Evolutionary conservation across 164 flowering plant genomes (phyloP).

Genomic region (Litsea cubeba): DNA sequence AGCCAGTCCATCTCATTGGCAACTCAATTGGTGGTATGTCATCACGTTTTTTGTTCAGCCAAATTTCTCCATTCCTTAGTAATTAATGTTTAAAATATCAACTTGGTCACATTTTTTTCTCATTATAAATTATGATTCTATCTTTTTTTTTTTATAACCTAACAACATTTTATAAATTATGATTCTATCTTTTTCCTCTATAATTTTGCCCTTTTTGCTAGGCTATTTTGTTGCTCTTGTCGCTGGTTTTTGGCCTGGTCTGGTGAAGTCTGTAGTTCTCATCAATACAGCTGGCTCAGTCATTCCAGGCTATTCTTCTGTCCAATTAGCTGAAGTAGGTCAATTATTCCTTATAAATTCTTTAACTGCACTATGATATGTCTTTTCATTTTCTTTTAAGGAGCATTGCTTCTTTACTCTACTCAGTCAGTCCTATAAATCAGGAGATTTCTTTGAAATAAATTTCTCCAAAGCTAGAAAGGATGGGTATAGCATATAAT

Average conservation of each 20-base stretch:
- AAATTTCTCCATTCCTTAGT: not conserved
- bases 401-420: not conserved
- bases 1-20: slow-evolving; percentile 80
- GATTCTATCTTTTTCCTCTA: not conserved
- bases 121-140: not conserved
- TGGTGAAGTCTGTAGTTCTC: slow-evolving; percentile 63
- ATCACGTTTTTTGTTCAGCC: not conserved
- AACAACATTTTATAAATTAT: not conserved
- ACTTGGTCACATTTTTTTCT: not conserved
- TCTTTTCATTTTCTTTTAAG: no score
- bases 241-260: slow-evolving; percentile 66
- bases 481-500: not conserved
- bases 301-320: slow-evolving; percentile 46
- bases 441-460: not conserved
- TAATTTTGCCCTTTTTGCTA: slow-evolving; percentile 20
- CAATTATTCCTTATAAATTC: not conserved
- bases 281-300: slow-evolving; percentile 72
- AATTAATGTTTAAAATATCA: not conserved
- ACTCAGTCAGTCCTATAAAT: not conserved
- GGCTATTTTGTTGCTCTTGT: slow-evolving; percentile 64
- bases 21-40: slow-evolving; percentile 85
- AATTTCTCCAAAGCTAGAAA: no score
- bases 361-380: not conserved
- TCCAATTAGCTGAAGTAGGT: slow-evolving; percentile 44
- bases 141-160: not conserved